Base-by-base conservation (phyloP, 768 basidiomycete species). In the Collybiopsis luxurians region DNA sequence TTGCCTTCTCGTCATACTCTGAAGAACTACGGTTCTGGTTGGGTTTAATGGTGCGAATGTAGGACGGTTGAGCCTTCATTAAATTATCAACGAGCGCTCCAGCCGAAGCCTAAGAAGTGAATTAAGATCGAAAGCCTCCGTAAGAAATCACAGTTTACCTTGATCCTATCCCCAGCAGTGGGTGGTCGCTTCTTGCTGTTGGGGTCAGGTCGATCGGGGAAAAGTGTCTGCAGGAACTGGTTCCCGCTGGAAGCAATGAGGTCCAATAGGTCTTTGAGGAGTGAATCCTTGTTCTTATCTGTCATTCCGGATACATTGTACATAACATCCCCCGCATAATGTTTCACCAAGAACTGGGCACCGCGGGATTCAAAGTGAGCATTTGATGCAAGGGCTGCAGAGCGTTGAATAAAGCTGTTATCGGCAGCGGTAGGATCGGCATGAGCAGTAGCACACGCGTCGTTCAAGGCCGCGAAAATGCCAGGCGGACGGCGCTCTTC, bases 1-100 rank as follows among this genome's bases (percentile, higher is more conserved):
- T 91, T 12, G 94, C 95, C 69, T 98, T 98, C 43, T 79, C 78
- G 66, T 99, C 95, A 68, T 96, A 98, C 73, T 99, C 97, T 10
- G 86, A 81, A 11, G 87, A 69, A 61, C 93, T 95, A 45, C 95
- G 87, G 68, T 99, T 96, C 76, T 97, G 90, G 69, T 99, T 99
- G 12, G 97, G 93, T 73, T 99, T 99, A 76, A 99, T 98, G 3
- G 97, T 99, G 55, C 97, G 92, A 61, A 99, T 99, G 72, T 99
- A 99, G 23, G 93, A 93, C 1, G 97, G 97, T 67, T 92, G 95
- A 27, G 93, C 92, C 65, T 88, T 90, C 96, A 98, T 98, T 60
- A 99, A 78, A 68, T 98, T 99, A 9, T 96, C 93, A 10, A 99
- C 97, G 24, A 99, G 83, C 5, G 95, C 95, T 53, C 91, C 87